Base-by-base conservation (phyloP, 192 early-diverging fungal genomes). In the Entrophospora sp. region DNA sequence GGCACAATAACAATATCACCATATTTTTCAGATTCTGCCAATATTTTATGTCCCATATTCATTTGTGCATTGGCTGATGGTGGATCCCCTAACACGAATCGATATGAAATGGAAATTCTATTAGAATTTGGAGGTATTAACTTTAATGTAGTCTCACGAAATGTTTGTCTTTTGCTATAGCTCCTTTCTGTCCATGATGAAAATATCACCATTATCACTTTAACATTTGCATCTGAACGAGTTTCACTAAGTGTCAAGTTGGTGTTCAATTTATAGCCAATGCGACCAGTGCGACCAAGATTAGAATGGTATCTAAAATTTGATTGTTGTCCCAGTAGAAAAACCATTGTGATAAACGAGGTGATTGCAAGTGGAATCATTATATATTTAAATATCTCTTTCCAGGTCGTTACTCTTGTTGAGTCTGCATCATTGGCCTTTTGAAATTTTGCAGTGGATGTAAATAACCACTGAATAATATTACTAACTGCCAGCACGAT, bases 171-270 rank as follows among this genome's bases (percentile, higher is more conserved):
- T 48, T 84, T 81, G 28, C 69, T 46, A 57, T 70, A 71, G 57
- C 73, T 71, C 18, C 74, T 80, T 38, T 78, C 77, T 24, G 82
- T 79, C 82, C 82, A 84, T 2, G 82, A 79, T 1, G 82, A 79
- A 36, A 81, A 30, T 37, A 84, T 70, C 37, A 84, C 30, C 32
- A 84, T 75, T 69, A 84, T 67, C 31, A 84, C 67, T 42, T 77
- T 77, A 8, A 75, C 70, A 16, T 79, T 51, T 16, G 75, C 65
- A 14, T 61, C 35, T 36, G 67, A 56, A 30, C 66, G 67, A 59
- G 69, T 66, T 70, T 73, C 12, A 63, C 66, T 8, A 56, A 49
- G 72, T 56, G 65, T 10, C 52, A 66, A 7, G 59, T 66, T 42
- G 46, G 66, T 32, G 68, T 73, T 27, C 44, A 73, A 37, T 58